Evolutionary conservation across 1,284 basidiomycete genomes (phyloP), one percentile per base, ranked within the genome.

Genomic region (Trametes versicolor): DNA sequence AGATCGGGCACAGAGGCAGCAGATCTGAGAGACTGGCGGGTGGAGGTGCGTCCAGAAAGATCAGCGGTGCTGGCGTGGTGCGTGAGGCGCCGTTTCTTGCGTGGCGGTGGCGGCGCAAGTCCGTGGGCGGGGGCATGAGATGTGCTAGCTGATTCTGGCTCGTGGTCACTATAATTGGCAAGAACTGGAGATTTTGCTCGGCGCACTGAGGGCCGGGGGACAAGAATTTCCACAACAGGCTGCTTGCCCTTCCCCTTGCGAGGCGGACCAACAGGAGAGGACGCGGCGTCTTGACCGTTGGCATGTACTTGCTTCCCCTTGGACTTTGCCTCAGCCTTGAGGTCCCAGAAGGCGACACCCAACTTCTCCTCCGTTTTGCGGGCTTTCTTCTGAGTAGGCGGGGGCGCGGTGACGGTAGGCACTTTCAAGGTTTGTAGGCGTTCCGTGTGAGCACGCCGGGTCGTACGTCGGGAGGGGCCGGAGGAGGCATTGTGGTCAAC

Each of bases 381-480:
- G 13, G 48, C 15, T 12, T 63, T 65, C 48, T 61, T 70, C 19
- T 43, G 50, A 10, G 57, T 62, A 39, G 66, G 48, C 4, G 72
- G 56, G 9, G 70, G 48, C 4, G 49, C 37, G 47, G 59, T 36
- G 15, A 64, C 13, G 21, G 61, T n/a, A 23, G 61, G 57, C 6
- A 65, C 65, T 37, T 74, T 69, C 8, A 76, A 49, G 19, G 61
- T 62, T 49, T 75, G 72, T 25, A 74, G 51, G 4, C 74, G 84
- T 68, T 88, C 85, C 17, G 80, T 85, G 45, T 84, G 85, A 6
- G 87, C 83, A 29, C 87, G 82, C 25, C 92, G 85, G 19, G 92
- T 69, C 6, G 62, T 94, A 41, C 84, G 81, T 36, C 91, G 82
- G 17, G 88, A 83, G 12, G 87, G 82, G 3, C 83, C 82, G 23